Base-by-base conservation (phyloP, 768 basidiomycete species). In the Macrolepiota albuminosa region DNA sequence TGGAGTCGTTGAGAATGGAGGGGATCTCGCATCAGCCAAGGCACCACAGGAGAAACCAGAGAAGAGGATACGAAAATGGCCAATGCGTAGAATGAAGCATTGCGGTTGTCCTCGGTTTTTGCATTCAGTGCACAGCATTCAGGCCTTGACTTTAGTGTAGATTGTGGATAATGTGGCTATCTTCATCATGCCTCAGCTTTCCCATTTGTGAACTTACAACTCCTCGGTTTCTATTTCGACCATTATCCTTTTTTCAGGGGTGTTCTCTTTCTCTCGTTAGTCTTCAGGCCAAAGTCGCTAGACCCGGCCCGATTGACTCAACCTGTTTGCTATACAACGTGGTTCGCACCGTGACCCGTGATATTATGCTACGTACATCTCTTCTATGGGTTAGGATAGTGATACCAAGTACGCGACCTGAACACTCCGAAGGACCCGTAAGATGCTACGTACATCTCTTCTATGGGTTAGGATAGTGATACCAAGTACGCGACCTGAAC, bases 1-100 rank as follows among this genome's bases (percentile, higher is more conserved):
- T 46, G 64, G 61, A 13, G 62, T 57, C 21, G 65, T 62, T 63
- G 72, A 74, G 56, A 72, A 75, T 49, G 71, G 67, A 60, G 70
- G 71, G 51, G 78, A 72, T 63, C 65, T 69, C 64, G 65, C 61
- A 43, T 61, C 46, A 55, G 53, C 62, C 34, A 59, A 60, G 62
- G 60, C 50, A 33, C 39, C 54, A 9, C 69, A 43, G 46, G 57
- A 61, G 6, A 70, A 65, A 61, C 56, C 57, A 49, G 78, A 76
- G 67, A 64, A 11, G 78, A 78, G 51, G 76, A 84, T 66, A 75
- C 79, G 40, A 80, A 76, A 70, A 84, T 82, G 82, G 80, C 79
- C 59, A 74, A 76, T 13, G 29, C 40, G 2, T 61, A 61, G 43
- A 24, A 16, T n/a, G 33, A 45, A 16, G 7, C 5, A 33, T 21